phyloP scores from a whole-genome alignment of 495 filamentous ascomycete species.

The Tuber brumale region DNA sequence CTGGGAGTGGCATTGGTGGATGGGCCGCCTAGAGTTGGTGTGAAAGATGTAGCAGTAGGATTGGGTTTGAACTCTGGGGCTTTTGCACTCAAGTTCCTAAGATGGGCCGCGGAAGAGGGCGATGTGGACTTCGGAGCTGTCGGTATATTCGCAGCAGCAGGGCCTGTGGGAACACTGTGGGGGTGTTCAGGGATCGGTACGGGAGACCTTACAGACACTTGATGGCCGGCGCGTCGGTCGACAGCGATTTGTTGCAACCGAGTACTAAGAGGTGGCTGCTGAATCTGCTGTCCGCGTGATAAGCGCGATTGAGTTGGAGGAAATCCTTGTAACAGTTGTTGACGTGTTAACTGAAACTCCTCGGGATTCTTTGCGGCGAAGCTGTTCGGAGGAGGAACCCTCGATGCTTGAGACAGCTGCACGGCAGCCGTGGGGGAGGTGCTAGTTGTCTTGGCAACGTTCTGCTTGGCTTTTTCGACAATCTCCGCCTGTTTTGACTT shows the following conservation, averaged over 20 bases:
- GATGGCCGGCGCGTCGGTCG: slow-evolving; percentile 26
- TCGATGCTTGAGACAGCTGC: slow-evolving; percentile 28
- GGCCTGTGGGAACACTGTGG: slow-evolving; percentile 38
- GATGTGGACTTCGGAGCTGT: slow-evolving; percentile 32
- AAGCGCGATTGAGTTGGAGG: slow-evolving; percentile 7
- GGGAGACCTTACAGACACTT: slow-evolving; percentile 33
- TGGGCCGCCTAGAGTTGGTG: slow-evolving; percentile 48
- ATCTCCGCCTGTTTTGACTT: slow-evolving; percentile 85
- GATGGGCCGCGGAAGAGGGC: slow-evolving; percentile 40
- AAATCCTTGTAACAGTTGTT: slow-evolving; percentile 24
- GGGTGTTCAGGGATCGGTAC: slow-evolving; percentile 34
- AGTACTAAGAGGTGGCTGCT: slow-evolving; percentile 23
- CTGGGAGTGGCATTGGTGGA: slow-evolving; percentile 50
- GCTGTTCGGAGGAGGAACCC: slow-evolving; percentile 33
- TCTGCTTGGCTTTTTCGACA: slow-evolving; percentile 69
- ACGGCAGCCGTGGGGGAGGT: slow-evolving; percentile 42
- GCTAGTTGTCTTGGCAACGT: slow-evolving; percentile 55
- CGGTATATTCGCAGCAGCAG: slow-evolving; percentile 32
- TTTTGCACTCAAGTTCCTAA: slow-evolving; percentile 58
- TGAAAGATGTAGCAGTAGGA: slow-evolving; percentile 60
- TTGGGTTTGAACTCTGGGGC: slow-evolving; percentile 67
- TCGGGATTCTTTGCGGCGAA: slow-evolving; percentile 37
- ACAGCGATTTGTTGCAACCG: slow-evolving; percentile 26
- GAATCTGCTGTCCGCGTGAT: slow-evolving; percentile 15
- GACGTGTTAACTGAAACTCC: slow-evolving; percentile 29